These are phyloP conservation scores for Bipolaris sorokiniana DNA, from an alignment of 2,329 filamentous ascomycete genomes.

Conservation along the genomic window DNA sequence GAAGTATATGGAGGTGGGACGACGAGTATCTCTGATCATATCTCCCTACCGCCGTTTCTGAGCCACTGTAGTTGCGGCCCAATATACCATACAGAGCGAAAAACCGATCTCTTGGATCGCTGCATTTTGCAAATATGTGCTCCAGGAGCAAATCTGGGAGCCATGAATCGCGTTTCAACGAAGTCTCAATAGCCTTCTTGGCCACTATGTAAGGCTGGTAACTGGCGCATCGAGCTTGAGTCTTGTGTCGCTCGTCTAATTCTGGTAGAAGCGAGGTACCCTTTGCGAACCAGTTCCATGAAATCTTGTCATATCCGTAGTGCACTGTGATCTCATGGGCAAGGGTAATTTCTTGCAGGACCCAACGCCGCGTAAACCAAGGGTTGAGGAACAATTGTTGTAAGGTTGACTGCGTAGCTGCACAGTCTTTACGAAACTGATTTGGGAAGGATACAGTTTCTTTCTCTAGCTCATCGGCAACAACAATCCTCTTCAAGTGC, in stretches of 20 bases:
- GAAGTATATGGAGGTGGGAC: neutral
- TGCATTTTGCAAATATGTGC: neutral
- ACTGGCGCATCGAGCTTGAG: neutral
- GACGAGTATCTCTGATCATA: neutral
- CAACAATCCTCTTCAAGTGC: neutral
- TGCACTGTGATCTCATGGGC: neutral
- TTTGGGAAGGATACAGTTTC: neutral
- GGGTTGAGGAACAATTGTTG: neutral
- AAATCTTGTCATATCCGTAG: neutral
- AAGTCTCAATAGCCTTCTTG: neutral
- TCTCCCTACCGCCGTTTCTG: neutral
- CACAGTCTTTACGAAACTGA: neutral
- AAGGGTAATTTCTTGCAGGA: neutral
- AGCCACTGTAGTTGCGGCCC: neutral
- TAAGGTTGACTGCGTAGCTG: neutral
- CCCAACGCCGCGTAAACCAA: neutral
- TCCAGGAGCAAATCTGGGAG: neutral
- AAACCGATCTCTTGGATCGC: neutral
- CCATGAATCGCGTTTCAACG: neutral
- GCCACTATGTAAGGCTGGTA: neutral
- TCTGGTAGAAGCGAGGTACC: neutral
- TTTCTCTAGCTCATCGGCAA: neutral
- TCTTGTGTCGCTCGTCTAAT: neutral
- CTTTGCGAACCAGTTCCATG: neutral
- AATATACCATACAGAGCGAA: neutral